Evolutionary conservation across 805 yeast genomes (phyloP).

Genomic region (Ogataea pignaliae): DNA sequence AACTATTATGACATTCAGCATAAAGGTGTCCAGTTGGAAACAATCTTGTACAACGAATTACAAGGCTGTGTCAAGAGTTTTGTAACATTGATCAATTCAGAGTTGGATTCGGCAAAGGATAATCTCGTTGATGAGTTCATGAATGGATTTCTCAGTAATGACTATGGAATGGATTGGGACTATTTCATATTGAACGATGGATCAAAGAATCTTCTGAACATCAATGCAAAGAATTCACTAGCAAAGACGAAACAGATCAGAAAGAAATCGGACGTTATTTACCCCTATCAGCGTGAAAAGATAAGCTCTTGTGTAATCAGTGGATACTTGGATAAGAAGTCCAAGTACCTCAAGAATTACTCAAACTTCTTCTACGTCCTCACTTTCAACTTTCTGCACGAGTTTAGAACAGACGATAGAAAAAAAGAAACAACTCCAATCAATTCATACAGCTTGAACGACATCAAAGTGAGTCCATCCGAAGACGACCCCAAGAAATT

Average conservation of each 20-base stretch:
- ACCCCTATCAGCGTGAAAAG: conserved; percentile 49
- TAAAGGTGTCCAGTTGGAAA: conserved; percentile 61
- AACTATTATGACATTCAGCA: conserved; percentile 61
- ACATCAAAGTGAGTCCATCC: conserved; percentile 28
- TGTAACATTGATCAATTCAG: conserved; percentile 46
- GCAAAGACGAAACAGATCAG: conserved; percentile 34
- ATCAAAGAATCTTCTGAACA: conserved; percentile 37
- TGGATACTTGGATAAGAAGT: conserved; percentile 56
- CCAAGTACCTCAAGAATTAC: conserved; percentile 57
- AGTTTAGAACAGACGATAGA: conserved; percentile 54
- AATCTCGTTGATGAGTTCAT: conserved; percentile 50
- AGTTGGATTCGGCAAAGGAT: conserved; percentile 42
- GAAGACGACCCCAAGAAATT: conserved; percentile 35
- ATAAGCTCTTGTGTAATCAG: conserved; percentile 52
- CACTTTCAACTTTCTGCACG: conserved; percentile 64
- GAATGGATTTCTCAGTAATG: conserved; percentile 49
- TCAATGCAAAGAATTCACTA: conserved; percentile 28
- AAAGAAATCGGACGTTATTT: conserved; percentile 46
- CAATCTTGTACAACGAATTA: conserved; percentile 57
- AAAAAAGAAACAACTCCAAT: conserved; percentile 47
- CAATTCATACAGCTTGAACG: conserved; percentile 36
- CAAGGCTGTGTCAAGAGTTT: conserved; percentile 54
- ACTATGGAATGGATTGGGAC: conserved; percentile 68
- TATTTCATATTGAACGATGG: conserved; percentile 47
- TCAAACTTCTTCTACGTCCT: conserved; percentile 61